A percentile compares a stretch with the other conserved stretches of the same genome.
Evolutionary conservation across 306 rosid genomes (phyloP).

Genomic region (Sechiopsis laciniata): DNA sequence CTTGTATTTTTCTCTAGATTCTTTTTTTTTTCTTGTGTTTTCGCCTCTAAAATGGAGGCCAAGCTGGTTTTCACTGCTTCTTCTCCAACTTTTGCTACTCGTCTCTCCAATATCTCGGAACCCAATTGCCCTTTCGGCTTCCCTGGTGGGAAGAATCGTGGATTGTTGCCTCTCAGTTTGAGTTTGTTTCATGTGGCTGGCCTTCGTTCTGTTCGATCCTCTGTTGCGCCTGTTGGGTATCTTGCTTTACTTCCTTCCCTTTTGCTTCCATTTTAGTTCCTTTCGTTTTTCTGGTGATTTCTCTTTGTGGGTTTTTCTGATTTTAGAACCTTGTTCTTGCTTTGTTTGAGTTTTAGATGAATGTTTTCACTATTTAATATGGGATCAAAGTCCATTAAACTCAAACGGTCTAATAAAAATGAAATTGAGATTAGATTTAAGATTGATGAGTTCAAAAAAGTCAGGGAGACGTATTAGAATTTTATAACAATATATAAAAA

Average conservation of each 20-base stretch:
- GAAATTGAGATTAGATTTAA: too few species aligned
- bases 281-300: not conserved
- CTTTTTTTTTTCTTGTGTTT: not conserved
- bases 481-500: too few species aligned
- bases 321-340: not conserved
- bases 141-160: not conserved
- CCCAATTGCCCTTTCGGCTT: conserved; percentile 5
- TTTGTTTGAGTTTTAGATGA: too few species aligned
- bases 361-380: too few species aligned
- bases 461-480: too few species aligned
- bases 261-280: not conserved
- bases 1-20: not conserved
- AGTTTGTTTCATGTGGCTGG: not conserved
- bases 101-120: not conserved
- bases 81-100: not conserved
- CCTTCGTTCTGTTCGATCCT: conserved; percentile 16
- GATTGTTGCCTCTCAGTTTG: not conserved
- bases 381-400: too few species aligned
- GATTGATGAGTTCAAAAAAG: too few species aligned
- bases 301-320: not conserved
- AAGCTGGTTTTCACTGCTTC: not conserved
- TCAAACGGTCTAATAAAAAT: too few species aligned
- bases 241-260: not conserved
- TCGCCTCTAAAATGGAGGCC: conserved; percentile 15
- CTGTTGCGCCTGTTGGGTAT: conserved; percentile 17